Conservation (phyloP, 2,329 filamentous ascomycete species). For the Trichoderma guizhouense region DNA sequence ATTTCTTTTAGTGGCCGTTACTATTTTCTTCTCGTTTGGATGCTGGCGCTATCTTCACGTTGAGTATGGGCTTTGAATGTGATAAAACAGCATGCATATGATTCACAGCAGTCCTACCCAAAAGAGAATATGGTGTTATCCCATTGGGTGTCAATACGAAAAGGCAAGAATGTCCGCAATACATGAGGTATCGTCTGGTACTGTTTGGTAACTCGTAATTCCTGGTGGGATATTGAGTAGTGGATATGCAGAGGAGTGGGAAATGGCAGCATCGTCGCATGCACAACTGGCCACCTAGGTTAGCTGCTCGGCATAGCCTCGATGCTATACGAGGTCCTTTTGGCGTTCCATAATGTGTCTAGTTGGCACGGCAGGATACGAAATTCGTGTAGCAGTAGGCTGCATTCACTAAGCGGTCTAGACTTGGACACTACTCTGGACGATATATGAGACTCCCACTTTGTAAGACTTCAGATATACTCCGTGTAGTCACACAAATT, state of each 20-base stretch:
- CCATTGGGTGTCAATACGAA: not conserved
- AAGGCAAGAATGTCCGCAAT: not conserved
- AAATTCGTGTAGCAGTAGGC: not conserved
- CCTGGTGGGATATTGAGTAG: not conserved
- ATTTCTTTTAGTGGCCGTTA: not conserved
- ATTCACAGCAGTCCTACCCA: not conserved
- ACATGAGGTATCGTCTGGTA: not conserved
- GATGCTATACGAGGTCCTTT: not conserved
- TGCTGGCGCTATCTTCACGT: not conserved
- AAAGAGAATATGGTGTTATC: not conserved
- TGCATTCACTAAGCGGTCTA: not conserved
- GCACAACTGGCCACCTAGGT: not conserved
- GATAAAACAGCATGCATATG: not conserved
- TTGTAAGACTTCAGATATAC: not conserved
- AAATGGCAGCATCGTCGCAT: not conserved
- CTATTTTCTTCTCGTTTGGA: not conserved
- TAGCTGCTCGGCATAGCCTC: not conserved
- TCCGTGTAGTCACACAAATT: not conserved
- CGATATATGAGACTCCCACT: not conserved
- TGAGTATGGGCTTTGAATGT: not conserved
- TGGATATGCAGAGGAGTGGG: not conserved
- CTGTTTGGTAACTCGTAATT: not conserved
- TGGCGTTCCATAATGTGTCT: not conserved
- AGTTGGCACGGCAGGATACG: not conserved
- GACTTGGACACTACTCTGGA: not conserved